A percentile compares a stretch with the other conserved stretches of the same genome.
Evolutionary conservation across 1,284 basidiomycete genomes (phyloP).

Genomic region (Exsudoporus floridanus): DNA sequence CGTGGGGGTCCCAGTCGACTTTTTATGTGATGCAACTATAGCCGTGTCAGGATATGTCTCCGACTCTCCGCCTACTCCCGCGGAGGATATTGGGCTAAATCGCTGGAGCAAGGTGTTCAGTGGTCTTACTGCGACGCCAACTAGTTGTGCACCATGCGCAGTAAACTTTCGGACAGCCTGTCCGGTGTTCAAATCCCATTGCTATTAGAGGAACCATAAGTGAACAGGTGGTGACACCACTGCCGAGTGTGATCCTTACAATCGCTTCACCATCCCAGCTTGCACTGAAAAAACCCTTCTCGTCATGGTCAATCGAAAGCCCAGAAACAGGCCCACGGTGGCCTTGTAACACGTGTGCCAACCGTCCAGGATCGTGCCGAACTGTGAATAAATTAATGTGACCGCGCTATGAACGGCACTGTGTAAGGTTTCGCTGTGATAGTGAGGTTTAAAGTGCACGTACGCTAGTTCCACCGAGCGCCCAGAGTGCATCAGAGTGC

Average conservation of each 20-base stretch:
- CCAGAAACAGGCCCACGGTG: conserved; percentile 87
- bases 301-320: conserved; percentile 75
- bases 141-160: conserved; percentile 85
- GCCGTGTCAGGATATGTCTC: conserved; percentile 15
- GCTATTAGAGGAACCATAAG: conserved; percentile 47
- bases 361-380: conserved; percentile 86
- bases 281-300: conserved; percentile 86
- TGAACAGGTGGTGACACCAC: conserved; percentile 1
- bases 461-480: conserved; percentile 82
- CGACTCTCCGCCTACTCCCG: conserved; percentile 25
- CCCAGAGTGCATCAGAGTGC: conserved; percentile 90
- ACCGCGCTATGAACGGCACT: conserved; percentile 57
- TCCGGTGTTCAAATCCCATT: conserved; percentile 98
- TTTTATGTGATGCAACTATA: conserved; percentile 9
- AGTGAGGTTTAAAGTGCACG: conserved; percentile 32
- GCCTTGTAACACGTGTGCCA: conserved; percentile 71
- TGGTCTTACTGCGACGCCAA: conserved; percentile 80
- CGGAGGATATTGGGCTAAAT: conserved; percentile 32
- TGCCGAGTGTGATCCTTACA: conserved; percentile 50
- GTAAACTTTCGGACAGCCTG: conserved; percentile 76
- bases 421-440: conserved; percentile 13
- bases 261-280: conserved; percentile 93
- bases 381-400: conserved; percentile 90
- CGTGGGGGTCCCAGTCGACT: conserved; percentile 12
- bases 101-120: conserved; percentile 41